phyloP scores from a whole-genome alignment of 495 filamentous ascomycete species.

The Clohesyomyces aquaticus region DNA sequence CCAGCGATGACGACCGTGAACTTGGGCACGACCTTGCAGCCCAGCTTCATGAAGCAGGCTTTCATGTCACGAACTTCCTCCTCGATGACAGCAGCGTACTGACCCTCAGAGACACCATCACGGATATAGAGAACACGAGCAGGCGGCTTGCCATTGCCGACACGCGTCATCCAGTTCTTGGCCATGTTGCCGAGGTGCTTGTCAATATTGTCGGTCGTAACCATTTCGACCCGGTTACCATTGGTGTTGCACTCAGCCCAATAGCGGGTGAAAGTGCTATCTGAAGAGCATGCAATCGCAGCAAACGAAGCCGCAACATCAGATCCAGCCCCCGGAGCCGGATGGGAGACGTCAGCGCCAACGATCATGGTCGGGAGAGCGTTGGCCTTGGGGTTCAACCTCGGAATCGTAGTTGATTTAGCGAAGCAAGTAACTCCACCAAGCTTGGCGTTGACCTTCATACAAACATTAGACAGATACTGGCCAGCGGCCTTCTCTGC shows the following conservation, averaged over 20 bases:
- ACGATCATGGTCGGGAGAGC: conserved; percentile 68
- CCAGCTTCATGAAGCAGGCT: conserved; percentile 52
- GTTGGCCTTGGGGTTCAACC: conserved; percentile 30
- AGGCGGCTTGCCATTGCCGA: conserved; percentile 57
- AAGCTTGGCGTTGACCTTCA: conserved; percentile 97
- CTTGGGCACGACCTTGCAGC: conserved; percentile 52
- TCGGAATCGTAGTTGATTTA: conserved; percentile 38
- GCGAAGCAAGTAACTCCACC: conserved; percentile 70
- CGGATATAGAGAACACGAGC: conserved; percentile 86
- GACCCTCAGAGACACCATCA: conserved; percentile 87
- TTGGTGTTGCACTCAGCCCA: conserved; percentile 77
- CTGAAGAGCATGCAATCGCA: conserved; percentile 81
- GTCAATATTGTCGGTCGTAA: conserved; percentile 65
- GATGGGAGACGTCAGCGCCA: conserved; percentile 89
- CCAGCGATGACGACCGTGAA: conserved; percentile 84
- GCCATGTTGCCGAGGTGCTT: conserved; percentile 65
- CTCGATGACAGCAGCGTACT: conserved; percentile 74
- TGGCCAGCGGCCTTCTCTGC: conserved; percentile 67
- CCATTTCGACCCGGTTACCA: conserved; percentile 73
- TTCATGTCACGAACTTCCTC: conserved; percentile 75
- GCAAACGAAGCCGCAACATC: conserved; percentile 70
- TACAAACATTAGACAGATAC: conserved; percentile 78
- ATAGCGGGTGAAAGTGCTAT: conserved; percentile 64
- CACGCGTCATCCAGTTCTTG: conserved; percentile 62
- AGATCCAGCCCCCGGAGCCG: conserved; percentile 60